phyloP scores from a whole-genome alignment of 2,329 filamentous ascomycete species.

The Mycocentrospora acerina region DNA sequence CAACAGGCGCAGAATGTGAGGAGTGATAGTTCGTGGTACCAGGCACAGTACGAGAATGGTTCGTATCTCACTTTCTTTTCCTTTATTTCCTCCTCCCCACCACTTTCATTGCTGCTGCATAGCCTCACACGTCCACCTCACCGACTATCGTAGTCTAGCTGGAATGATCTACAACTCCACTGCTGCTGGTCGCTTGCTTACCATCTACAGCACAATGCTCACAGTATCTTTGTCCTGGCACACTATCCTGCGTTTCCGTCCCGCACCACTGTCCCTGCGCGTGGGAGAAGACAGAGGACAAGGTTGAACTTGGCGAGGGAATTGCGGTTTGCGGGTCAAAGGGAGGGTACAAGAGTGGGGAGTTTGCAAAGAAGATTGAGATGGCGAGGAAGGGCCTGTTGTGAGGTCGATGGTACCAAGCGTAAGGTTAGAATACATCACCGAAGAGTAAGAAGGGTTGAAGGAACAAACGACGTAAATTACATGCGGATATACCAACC shows the following conservation, averaged over 20 bases:
- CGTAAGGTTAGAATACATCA: too few species aligned
- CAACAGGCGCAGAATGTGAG: slow-evolving; percentile 74
- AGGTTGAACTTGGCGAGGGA: slow-evolving; percentile 72
- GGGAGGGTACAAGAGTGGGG: slow-evolving; percentile 71
- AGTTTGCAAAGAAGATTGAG: slow-evolving; percentile 74
- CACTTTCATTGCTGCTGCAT: too few species aligned
- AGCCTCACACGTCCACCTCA: not conserved
- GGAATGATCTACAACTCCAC: too few species aligned
- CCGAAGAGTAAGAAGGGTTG: too few species aligned
- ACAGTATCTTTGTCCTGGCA: slow-evolving; percentile 93
- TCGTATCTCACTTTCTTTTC: slow-evolving; percentile 22
- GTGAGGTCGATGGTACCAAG: slow-evolving; percentile 41
- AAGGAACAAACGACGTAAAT: too few species aligned
- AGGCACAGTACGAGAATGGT: slow-evolving; percentile 69
- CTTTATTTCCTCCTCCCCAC: not conserved
- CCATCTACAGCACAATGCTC: slow-evolving; percentile 70
- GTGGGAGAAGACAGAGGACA: slow-evolving; percentile 65
- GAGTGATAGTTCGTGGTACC: slow-evolving; percentile 82
- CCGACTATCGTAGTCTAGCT: not conserved
- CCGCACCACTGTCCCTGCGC: slow-evolving; percentile 96
- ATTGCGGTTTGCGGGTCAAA: slow-evolving; percentile 73
- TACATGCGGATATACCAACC: too few species aligned
- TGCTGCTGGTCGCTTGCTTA: too few species aligned
- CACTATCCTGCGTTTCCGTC: slow-evolving; percentile 91
- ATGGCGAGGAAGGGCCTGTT: slow-evolving; percentile 76